phyloP scores from a whole-genome alignment of 352 stramenopile genomes.

The Globisporangium echinulatum region DNA sequence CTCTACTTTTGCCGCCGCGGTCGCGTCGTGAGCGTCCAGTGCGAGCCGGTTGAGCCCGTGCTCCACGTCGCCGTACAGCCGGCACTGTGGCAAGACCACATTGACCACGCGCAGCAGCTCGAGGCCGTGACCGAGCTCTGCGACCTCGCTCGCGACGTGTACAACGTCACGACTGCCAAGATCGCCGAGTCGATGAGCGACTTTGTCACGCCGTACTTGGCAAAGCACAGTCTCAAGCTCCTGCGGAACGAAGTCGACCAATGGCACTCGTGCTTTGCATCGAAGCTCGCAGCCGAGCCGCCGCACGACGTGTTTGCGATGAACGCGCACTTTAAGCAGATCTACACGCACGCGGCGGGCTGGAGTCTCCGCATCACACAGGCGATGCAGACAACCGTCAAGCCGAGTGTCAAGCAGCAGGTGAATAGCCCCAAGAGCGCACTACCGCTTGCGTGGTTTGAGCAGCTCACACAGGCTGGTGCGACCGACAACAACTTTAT shows the following conservation, averaged over 20 bases:
- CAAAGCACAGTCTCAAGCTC: conserved; percentile 68
- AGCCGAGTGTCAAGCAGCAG: conserved; percentile 50
- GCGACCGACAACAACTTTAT: conserved; percentile 25
- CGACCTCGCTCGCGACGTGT: conserved; percentile 67
- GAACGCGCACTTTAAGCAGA: conserved; percentile 77
- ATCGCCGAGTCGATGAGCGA: conserved; percentile 72
- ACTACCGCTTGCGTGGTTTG: conserved; percentile 73
- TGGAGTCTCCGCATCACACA: conserved; percentile 78
- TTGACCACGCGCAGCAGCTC: conserved; percentile 59
- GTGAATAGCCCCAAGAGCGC: conserved; percentile 69
- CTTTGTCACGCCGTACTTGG: conserved; percentile 55
- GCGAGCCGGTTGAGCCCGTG: conserved; percentile 74
- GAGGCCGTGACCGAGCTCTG: conserved; percentile 69
- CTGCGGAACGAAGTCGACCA: conserved; percentile 77
- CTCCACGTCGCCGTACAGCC: conserved; percentile 79
- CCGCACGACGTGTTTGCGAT: conserved; percentile 73
- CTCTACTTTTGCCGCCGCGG: conserved; percentile 73
- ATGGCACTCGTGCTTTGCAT: conserved; percentile 77
- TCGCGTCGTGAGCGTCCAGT: conserved; percentile 70
- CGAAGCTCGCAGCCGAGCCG: conserved; percentile 63
- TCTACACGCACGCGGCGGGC: conserved; percentile 67
- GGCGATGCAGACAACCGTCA: conserved; percentile 74
- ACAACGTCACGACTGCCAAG: conserved; percentile 69
- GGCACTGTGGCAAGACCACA: conserved; percentile 74
- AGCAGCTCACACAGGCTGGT: conserved; percentile 55